Conservation (phyloP, 768 basidiomycete genomes). For the Guyanaporus albipodus region DNA sequence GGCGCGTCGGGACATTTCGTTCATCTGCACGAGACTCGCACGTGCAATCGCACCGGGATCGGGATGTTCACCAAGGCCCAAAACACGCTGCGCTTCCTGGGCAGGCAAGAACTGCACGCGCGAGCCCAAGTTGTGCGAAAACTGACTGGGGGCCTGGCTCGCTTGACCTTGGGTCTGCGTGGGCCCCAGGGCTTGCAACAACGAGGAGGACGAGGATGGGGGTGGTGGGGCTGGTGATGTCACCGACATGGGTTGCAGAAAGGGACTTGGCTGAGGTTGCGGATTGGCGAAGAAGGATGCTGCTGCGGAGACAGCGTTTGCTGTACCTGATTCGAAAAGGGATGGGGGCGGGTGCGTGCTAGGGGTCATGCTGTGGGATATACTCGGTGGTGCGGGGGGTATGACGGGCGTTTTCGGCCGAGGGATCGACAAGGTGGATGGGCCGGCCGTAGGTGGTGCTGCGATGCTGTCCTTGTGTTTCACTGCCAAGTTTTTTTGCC, state of each 20-base stretch:
- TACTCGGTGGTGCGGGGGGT: slow-evolving; percentile 6
- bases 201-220: slow-evolving; percentile 21
- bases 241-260: slow-evolving; percentile 22
- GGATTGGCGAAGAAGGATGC: slow-evolving; percentile 17
- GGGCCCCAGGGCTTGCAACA: slow-evolving; percentile 24
- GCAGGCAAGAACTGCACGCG: slow-evolving; percentile 48
- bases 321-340: slow-evolving; percentile 20
- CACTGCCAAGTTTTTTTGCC: slow-evolving; percentile 4
- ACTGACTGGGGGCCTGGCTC: slow-evolving; percentile 1
- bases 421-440: slow-evolving; percentile 7
- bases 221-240: slow-evolving; percentile 17
- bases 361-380: slow-evolving; percentile 29
- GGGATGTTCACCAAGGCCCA: slow-evolving; percentile 39
- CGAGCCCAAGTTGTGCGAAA: slow-evolving; percentile 7
- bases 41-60: slow-evolving; percentile 57
- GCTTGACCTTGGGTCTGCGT: slow-evolving; percentile 10
- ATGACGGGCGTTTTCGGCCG: slow-evolving; percentile 21
- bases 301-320: slow-evolving; percentile 11
- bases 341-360: slow-evolving; percentile 31
- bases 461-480: slow-evolving; percentile 26
- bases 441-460: slow-evolving; percentile 6
- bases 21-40: slow-evolving; percentile 72
- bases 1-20: slow-evolving; percentile 67
- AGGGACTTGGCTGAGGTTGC: slow-evolving; percentile 29
- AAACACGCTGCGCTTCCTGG: slow-evolving; percentile 51